Conservation (phyloP, 2,329 filamentous ascomycete genomes). For the Arachnomyces sp. region DNA sequence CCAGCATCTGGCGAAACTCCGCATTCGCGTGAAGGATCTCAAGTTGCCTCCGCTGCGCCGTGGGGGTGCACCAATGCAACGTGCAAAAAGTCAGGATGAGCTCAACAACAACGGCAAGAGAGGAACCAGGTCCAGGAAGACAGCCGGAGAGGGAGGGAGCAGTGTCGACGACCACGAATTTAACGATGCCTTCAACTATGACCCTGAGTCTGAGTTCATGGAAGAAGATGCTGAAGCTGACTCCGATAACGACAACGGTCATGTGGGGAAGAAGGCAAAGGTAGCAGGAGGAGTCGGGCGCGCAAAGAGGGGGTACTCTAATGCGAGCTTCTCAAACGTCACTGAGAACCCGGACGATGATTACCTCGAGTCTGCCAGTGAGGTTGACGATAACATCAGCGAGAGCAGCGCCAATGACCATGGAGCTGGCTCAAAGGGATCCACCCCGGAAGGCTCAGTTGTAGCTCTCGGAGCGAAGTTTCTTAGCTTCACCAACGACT, state of each 20-base stretch:
- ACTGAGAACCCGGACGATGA: background rate
- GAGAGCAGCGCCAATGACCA: background rate
- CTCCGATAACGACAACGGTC: conserved; percentile 7
- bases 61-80: conserved; percentile 13
- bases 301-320: background rate
- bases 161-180: background rate
- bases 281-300: background rate
- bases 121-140: background rate
- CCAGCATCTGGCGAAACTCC: conserved; percentile 40
- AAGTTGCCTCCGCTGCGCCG: conserved; percentile 34
- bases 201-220: conserved; percentile 8
- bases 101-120: conserved; percentile 5
- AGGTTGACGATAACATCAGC: background rate
- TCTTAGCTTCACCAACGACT: conserved; percentile 3
- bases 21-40: conserved; percentile 24
- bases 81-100: background rate
- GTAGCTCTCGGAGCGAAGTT: conserved; percentile 6
- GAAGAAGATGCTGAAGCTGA: conserved; percentile 4
- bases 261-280: conserved; percentile 1
- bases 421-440: no score
- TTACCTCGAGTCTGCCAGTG: background rate
- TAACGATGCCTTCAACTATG: conserved; percentile 7
- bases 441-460: background rate
- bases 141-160: conserved; percentile 1
- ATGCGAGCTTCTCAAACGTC: background rate